A percentile compares a stretch with the other conserved stretches of the same genome.
Conservation (phyloP, 1,284 basidiomycete species). For the Rhodotorula sp. region DNA sequence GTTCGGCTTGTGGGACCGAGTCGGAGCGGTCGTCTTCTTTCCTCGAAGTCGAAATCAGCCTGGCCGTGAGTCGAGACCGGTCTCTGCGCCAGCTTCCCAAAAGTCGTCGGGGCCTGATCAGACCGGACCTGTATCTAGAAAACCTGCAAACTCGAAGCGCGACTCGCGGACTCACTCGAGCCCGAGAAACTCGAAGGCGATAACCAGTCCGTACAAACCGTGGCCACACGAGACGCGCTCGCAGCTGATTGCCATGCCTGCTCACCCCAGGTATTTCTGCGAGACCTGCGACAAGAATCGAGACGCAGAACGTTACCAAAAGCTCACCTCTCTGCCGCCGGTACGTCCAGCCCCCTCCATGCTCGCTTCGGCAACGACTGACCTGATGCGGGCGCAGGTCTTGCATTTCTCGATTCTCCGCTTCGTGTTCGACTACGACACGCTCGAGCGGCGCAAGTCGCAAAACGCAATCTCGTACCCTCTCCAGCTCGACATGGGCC, state of each 20-base stretch:
- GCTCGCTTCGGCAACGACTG: neutral
- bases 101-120: too few relatives aligned
- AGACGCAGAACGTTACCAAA: slow-evolving; percentile 71
- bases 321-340: slow-evolving; percentile 68
- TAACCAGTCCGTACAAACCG: slow-evolving; percentile 60
- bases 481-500: slow-evolving; percentile 66
- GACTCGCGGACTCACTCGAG: slow-evolving; percentile 61
- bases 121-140: neutral
- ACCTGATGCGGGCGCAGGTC: slow-evolving; percentile 39
- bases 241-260: slow-evolving; percentile 5
- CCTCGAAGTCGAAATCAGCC: slow-evolving; percentile 78
- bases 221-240: neutral
- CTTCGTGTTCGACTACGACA: slow-evolving; percentile 73
- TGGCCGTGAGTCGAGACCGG: slow-evolving; percentile 58
- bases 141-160: slow-evolving; percentile 60
- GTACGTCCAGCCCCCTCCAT: slow-evolving; percentile 49
- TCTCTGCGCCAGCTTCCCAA: too few relatives aligned
- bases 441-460: slow-evolving; percentile 61
- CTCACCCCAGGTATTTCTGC: slow-evolving; percentile 66
- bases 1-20: slow-evolving; percentile 63
- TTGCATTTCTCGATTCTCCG: slow-evolving; percentile 84
- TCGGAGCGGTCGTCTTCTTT: slow-evolving; percentile 67
- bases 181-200: slow-evolving; percentile 72
- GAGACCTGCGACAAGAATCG: slow-evolving; percentile 65
- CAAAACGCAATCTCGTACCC: slow-evolving; percentile 75